phyloP scores from a whole-genome alignment of 2,329 filamentous ascomycete species.

The Pseudocercospora vitis region DNA sequence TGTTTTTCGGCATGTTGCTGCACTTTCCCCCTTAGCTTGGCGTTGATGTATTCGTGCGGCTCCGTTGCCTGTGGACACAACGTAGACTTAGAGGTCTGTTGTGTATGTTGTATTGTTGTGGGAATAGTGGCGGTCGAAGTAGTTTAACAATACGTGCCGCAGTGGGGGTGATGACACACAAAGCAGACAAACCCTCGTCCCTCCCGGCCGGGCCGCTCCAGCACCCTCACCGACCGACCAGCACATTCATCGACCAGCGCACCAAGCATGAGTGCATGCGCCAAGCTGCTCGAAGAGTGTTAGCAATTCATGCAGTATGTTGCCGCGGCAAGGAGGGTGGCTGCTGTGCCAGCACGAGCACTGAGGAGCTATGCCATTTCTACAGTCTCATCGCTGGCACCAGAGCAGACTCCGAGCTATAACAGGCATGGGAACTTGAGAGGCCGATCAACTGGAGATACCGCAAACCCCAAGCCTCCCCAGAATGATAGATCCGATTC shows the following conservation, averaged over 20 bases:
- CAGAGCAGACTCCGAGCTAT: not conserved
- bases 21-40: conserved; percentile 21
- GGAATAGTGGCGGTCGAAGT: conserved; percentile 5
- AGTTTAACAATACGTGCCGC: conserved; percentile 2
- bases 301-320: conserved; percentile 5
- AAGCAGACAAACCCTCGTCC: not conserved
- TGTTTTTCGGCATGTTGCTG: conserved; percentile 87
- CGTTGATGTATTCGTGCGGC: conserved; percentile 28
- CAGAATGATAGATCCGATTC: not conserved
- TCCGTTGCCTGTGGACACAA: conserved; percentile 28
- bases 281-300: too few species aligned
- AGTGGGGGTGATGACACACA: not conserved
- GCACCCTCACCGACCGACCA: not conserved
- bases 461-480: not conserved
- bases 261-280: too few species aligned
- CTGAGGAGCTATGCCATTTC: not conserved
- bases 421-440: not conserved
- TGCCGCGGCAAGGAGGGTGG: conserved; percentile 3
- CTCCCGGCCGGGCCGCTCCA: not conserved
- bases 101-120: conserved; percentile 12
- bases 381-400: not conserved
- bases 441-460: not conserved
- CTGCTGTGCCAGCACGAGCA: not conserved
- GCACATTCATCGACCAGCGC: too few species aligned
- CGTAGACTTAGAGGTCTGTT: conserved; percentile 3